These are phyloP conservation scores for Neurospora hispaniola DNA, from an alignment of 495 filamentous ascomycete species.

Conservation along the genomic window DNA sequence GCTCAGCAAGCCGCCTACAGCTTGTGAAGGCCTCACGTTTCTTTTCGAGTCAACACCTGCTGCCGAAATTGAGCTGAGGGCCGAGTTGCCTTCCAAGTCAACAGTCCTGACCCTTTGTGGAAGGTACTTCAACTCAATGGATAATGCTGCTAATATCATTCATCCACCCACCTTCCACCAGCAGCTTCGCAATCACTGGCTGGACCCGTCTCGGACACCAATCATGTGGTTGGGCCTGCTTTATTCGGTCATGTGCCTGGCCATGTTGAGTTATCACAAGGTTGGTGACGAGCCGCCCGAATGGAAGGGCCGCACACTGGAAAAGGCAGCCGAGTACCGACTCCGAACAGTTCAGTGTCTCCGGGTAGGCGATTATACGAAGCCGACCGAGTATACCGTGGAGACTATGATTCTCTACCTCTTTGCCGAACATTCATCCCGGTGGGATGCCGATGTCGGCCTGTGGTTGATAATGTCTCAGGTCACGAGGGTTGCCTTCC, in stretches of 20 bases:
- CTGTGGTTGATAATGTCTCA: conserved; percentile 75
- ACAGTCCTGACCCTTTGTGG: conserved; percentile 72
- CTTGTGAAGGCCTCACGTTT: conserved; percentile 54
- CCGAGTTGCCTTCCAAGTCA: conserved; percentile 67
- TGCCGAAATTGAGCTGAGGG: conserved; percentile 62
- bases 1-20: conserved; percentile 46
- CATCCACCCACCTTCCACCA: conserved; percentile 80
- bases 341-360: conserved; percentile 79
- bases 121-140: conserved; percentile 54
- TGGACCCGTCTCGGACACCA: conserved; percentile 65
- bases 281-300: conserved; percentile 89
- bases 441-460: conserved; percentile 68
- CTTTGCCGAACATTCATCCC: conserved; percentile 67
- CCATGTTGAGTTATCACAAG: conserved; percentile 82
- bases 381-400: conserved; percentile 74
- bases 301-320: conserved; percentile 58
- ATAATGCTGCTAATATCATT: conserved; percentile 55
- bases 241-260: conserved; percentile 78
- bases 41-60: conserved; percentile 64
- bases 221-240: conserved; percentile 85
- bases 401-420: conserved; percentile 82
- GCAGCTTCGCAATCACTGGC: conserved; percentile 82
- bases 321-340: conserved; percentile 72
- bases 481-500: conserved; percentile 75
- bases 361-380: conserved; percentile 79